Evolutionary conservation across 257 asterid species (phyloP), one percentile per base, ranked within the genome.

Genomic region (Salvia splendens): DNA sequence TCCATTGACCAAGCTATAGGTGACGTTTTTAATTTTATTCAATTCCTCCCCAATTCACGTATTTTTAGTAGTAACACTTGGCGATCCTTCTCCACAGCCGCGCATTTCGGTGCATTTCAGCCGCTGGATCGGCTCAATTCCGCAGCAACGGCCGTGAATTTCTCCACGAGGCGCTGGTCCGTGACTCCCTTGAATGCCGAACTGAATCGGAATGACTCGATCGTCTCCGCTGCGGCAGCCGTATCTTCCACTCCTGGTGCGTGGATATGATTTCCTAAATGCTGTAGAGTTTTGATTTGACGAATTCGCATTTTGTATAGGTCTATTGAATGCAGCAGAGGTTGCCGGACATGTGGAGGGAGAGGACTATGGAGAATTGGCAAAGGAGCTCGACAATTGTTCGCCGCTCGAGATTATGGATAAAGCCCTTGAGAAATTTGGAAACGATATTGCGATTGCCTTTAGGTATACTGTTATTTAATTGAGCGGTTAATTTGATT

Each of bases 351-450:
- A 74, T 48, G 51, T 57, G 12, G 96, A 79, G 78, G 77, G 35
- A 30, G 89, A 84, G 77, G 88, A 84, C 62, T 88, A 62, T 35
- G 91, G 73, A 3, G 78, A 73, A 69, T 66, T 86, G 84, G 85
- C 89, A 4, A 77, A 65, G 77, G 85, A 78, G 59, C 87, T 88
- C 48, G 81, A 75, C 41, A 81, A 84, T 75, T 86, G 94, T 32
- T 88, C 94, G 1, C 91, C 96, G 15, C 94, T 88, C 5, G 84
- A 86, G 82, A 86, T 88, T 38, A 84, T 88, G 86, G 96, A 88
- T 46, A 86, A 75, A 72, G 91, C 96, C 43, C 87, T 88, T 11
- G 86, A 81, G 61, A 86, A 73, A 42, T 88, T 86, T 64, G 96
- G 96, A n/a, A 67, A 81, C 62, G 89, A 86, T 40, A 84, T 86